Evolutionary conservation across 1,139 yeast genomes (phyloP), one percentile per base, ranked within the genome.

Genomic region (Taphrina pruni): DNA sequence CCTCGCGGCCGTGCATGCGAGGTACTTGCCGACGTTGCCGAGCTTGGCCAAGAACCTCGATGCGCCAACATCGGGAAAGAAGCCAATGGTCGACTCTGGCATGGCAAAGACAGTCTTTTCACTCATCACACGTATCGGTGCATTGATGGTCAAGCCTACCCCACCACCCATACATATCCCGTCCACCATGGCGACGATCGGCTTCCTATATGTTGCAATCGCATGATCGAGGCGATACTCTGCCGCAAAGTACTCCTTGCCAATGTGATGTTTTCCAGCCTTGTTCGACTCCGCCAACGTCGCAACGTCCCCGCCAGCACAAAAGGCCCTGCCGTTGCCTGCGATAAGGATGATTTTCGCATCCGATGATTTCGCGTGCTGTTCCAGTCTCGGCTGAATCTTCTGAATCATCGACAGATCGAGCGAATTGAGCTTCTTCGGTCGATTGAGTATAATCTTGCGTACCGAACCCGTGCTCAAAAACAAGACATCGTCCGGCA

Each of bases 131-230:
- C 99, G 86, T 82, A 93, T 93, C 1, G 97, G 96, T n/a, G 93
- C 89, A 79, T 95, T 98, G 56, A 90, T 88, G 0, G 94, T 84
- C 69, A 94, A 81, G 2, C 99, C 99, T 56, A 91, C 97, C 74
- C 99, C 99, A 68, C 99, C 99, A 70, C 99, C 99, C 97, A 94
- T 91, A 62, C 61, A 91, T 75, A 94, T 91, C 41, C 98, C 98
- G 76, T 94, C 88, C 87, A 90, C 88, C 58, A 92, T 77, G 0
- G 97, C 83, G 21, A 94, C 87, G 73, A 89, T 85, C 0, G 99
- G 98, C 80, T 92, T 94, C 71, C 88, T 83, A 76, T 86, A 91
- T 17, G 95, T 88, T 20, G 96, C 88, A 73, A 93, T 83, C 70
- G 88, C 81, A 76, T 88, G 90, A 80, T 94, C 88, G 76, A 94